phyloP scores from a whole-genome alignment of 1,284 basidiomycete genomes.

The Peniophora sp. region DNA sequence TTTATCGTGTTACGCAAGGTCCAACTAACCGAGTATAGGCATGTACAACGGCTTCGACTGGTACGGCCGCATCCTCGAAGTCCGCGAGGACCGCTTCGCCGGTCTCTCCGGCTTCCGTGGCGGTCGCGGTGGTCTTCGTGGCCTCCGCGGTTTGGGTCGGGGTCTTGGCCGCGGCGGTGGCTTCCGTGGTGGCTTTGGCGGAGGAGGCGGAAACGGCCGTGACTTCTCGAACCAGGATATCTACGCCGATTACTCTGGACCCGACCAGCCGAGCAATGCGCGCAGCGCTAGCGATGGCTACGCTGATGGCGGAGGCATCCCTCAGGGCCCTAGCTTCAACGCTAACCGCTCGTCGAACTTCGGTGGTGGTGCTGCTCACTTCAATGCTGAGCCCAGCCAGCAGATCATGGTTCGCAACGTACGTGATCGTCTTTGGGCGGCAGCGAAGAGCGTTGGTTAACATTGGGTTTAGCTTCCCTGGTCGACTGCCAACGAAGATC shows the following conservation, averaged over 20 bases:
- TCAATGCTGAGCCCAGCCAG: conserved; percentile 76
- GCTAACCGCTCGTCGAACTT: neutral
- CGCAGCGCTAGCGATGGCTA: conserved; percentile 35
- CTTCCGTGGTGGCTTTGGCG: conserved; percentile 42
- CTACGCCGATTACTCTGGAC: conserved; percentile 77
- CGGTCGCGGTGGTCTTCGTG: conserved; percentile 55
- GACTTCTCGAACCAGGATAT: conserved; percentile 74
- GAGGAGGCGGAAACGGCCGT: conserved; percentile 45
- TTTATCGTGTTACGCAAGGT: neutral
- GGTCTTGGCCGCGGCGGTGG: conserved; percentile 55
- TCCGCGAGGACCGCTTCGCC: conserved; percentile 90
- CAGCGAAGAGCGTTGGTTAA: conserved; percentile 4
- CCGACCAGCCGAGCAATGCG: conserved; percentile 33
- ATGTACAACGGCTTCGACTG: conserved; percentile 96
- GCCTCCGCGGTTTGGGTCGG: conserved; percentile 39
- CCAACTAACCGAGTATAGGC: conserved; percentile 30
- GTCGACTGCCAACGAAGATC: conserved; percentile 98
- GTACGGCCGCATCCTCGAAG: conserved; percentile 89
- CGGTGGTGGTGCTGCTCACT: conserved; percentile 18
- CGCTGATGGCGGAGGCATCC: conserved; percentile 19
- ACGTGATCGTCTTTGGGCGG: conserved; percentile 27
- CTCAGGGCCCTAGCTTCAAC: conserved; percentile 27
- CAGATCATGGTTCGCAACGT: conserved; percentile 98
- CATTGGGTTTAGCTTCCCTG: conserved; percentile 70
- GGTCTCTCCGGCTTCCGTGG: conserved; percentile 64